Base-by-base conservation (phyloP, 2,329 filamentous ascomycete genomes). In the Diaporthe sp. region DNA sequence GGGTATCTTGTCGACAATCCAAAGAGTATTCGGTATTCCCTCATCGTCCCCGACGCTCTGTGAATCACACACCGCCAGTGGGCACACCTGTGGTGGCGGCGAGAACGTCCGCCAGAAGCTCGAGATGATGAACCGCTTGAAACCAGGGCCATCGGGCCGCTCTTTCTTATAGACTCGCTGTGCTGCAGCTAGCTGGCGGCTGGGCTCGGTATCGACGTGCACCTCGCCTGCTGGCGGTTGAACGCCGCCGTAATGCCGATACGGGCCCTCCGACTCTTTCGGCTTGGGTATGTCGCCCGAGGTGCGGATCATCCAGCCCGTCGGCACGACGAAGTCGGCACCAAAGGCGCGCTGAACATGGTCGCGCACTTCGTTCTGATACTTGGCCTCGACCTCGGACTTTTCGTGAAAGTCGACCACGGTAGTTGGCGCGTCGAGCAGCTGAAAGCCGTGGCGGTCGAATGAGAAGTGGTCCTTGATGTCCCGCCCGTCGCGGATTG, bases 1-100 rank as follows among this genome's bases (percentile, higher is more conserved):
- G 25, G 82, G 82, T 65, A 77, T 76, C 68, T 59, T 69, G 59
- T 77, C 76, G 15, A 77, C 76, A 9, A 77, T 46, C 76, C 76
- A 76, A 13, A 68, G 62, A 2, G 31, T 37, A 25, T 51, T 68
- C 31, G 62, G 22, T 4, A 37, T 46, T 2, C 62, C 76, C 68
- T 77, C 76, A 19, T 77, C 76, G 10, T 74, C 59, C 2, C 72
- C 7, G 19, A 77, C 74, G 37, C 74, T 76, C 19, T 58, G 59
- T 6, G 76, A 68, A 15, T 77, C 76, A 22, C 76, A 77, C 37
- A 77, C 74, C 2, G 76, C 76, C 4, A 77, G 67, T 12, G 76
- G 74, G 58, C 74, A 77, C 17, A 58, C 68, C 61, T 77, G 76
- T n/a, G 74, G 74, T 2, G 72, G 72, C 49, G 71, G 57, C 25